Conservation (phyloP, 2,329 filamentous ascomycete species). For the Fusarium cicatricum region DNA sequence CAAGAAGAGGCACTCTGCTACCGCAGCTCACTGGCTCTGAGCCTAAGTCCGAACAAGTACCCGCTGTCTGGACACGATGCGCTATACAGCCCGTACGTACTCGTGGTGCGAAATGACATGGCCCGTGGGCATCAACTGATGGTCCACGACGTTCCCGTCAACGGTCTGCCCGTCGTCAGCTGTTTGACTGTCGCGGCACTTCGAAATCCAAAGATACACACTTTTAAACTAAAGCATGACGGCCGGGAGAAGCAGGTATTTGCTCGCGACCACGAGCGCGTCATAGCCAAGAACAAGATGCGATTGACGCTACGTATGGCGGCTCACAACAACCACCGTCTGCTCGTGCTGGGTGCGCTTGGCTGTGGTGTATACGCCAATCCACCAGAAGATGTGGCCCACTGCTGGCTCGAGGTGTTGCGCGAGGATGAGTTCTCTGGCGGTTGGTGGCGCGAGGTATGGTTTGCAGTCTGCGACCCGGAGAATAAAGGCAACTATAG, state of each 20-base stretch:
- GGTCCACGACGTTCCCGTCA: background rate
- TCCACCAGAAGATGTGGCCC: conserved; percentile 18
- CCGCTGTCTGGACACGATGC: conserved; percentile 14
- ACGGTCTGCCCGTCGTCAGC: conserved; percentile 10
- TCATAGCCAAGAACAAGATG: conserved; percentile 19
- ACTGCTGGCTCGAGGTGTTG: conserved; percentile 25
- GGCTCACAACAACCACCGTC: background rate
- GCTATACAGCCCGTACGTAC: conserved; percentile 16
- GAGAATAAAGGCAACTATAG: conserved; percentile 8
- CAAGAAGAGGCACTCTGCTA: conserved; percentile 20
- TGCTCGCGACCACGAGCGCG: background rate
- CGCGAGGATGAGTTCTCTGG: conserved; percentile 16
- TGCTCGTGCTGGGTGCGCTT: conserved; percentile 11
- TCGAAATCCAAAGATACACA: conserved; percentile 2
- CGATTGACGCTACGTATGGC: conserved; percentile 10
- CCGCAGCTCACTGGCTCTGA: conserved; percentile 13
- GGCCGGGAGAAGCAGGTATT: background rate
- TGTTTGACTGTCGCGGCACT: conserved; percentile 10
- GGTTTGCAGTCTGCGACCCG: conserved; percentile 16
- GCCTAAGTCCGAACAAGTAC: background rate
- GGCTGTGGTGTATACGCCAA: conserved; percentile 15
- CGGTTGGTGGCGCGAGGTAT: conserved; percentile 17
- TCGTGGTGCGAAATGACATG: conserved; percentile 12
- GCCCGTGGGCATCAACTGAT: conserved; percentile 1
- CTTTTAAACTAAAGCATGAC: background rate